A percentile compares a stretch with the other conserved stretches of the same genome.
These are phyloP conservation scores for Cucumis hystrix DNA, from an alignment of 306 rosid species.

Conservation along the genomic window DNA sequence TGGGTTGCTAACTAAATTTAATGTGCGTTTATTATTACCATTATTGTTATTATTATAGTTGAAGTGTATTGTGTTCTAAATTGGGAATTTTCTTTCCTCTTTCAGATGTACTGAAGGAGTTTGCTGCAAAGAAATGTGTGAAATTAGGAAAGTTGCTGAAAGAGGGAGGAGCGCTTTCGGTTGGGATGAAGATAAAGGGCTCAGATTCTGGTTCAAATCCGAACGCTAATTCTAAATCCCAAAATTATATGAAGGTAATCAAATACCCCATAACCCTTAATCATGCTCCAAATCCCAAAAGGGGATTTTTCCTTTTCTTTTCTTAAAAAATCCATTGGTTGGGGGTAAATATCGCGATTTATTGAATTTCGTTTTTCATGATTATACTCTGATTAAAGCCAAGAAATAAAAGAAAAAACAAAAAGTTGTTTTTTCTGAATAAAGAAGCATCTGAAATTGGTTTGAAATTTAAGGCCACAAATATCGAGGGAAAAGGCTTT, in stretches of 20 bases:
- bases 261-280: not conserved
- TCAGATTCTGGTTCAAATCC: conserved; percentile 18
- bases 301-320: not conserved
- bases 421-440: not conserved
- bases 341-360: not conserved
- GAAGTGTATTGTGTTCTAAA: too few relatives aligned
- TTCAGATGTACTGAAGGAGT: conserved; percentile 83
- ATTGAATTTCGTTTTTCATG: not conserved
- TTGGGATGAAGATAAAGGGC: conserved; percentile 28
- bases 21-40: too few relatives aligned
- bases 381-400: not conserved
- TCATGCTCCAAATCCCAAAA: not conserved
- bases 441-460: not conserved
- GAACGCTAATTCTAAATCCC: conserved; percentile 16
- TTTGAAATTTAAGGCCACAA: not conserved
- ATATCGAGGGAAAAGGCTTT: not conserved
- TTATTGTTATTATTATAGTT: too few relatives aligned
- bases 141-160: conserved; percentile 63
- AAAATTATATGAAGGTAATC: conserved; percentile 23
- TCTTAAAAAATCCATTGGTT: too few relatives aligned
- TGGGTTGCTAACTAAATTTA: too few relatives aligned
- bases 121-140: conserved; percentile 67
- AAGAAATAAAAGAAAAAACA: not conserved
- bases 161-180: conserved; percentile 36
- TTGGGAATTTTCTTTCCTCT: not conserved